phyloP scores from a whole-genome alignment of 805 yeast genomes.

The Starmerella apicola region DNA sequence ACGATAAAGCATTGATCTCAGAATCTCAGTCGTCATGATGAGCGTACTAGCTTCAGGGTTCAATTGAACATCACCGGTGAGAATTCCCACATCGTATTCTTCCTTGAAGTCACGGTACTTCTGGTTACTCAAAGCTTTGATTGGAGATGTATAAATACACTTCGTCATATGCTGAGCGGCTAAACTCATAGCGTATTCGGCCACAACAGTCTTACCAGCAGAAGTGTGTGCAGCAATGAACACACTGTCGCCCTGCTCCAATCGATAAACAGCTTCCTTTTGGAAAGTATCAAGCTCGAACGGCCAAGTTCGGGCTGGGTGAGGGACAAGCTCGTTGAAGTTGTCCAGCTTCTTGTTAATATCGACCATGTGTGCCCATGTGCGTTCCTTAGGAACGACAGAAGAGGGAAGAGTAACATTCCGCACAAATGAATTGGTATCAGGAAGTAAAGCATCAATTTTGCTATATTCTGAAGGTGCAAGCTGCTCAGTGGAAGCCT shows the following conservation, averaged over 20 bases:
- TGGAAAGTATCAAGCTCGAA: constrained; percentile 91
- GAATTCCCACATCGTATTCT: constrained; percentile 73
- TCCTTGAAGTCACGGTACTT: constrained; percentile 79
- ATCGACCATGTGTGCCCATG: constrained; percentile 95
- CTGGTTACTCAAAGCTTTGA: constrained; percentile 80
- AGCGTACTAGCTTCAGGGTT: constrained; percentile 93
- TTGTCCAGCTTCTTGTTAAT: constrained; percentile 70
- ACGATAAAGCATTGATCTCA: constrained; percentile 87
- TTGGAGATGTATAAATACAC: constrained; percentile 92
- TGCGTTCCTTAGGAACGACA: constrained; percentile 30
- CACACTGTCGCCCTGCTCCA: constrained; percentile 96
- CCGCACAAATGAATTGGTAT: constrained; percentile 38
- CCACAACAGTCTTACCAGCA: constrained; percentile 97
- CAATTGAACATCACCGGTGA: constrained; percentile 96
- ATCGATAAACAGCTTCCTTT: constrained; percentile 89
- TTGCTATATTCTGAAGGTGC: constrained; percentile 15
- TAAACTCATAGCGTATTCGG: constrained; percentile 97
- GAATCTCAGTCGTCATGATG: constrained; percentile 95
- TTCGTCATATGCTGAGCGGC: constrained; percentile 92
- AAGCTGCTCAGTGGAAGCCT: neutral
- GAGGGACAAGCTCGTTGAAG: constrained; percentile 78
- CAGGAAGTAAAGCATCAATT: constrained; percentile 39
- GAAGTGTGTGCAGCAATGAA: constrained; percentile 98
- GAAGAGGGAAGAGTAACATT: neutral
- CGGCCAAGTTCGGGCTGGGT: constrained; percentile 90